Conservation (phyloP, 1,284 basidiomycete species). For the Anthracocystis panici-leucophaei region DNA sequence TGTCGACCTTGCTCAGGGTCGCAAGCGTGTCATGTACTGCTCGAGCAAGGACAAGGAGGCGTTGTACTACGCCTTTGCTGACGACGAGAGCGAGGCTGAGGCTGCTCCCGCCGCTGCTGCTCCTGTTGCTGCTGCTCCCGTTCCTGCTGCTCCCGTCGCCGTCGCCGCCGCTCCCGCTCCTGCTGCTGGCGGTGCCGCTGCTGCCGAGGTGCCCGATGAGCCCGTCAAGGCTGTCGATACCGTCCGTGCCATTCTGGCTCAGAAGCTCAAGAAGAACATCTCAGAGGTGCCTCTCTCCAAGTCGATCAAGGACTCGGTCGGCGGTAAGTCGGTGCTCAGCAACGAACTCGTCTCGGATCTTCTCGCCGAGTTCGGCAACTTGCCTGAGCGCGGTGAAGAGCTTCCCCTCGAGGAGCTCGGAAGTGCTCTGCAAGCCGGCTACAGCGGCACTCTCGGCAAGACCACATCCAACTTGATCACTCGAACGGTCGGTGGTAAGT, state of each 20-base stretch:
- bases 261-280: constrained; percentile 96
- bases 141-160: constrained; percentile 71
- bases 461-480: constrained; percentile 92
- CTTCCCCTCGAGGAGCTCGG: constrained; percentile 90
- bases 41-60: constrained; percentile 95
- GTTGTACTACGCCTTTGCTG: constrained; percentile 97
- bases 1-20: constrained; percentile 85
- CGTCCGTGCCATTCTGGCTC: constrained; percentile 88
- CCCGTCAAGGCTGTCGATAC: constrained; percentile 93
- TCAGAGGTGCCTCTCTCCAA: constrained; percentile 91
- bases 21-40: constrained; percentile 85
- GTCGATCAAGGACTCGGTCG: constrained; percentile 97
- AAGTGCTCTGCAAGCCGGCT: constrained; percentile 83
- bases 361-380: constrained; percentile 73
- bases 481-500: constrained; percentile 91
- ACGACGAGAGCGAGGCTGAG: constrained; percentile 74
- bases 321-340: constrained; percentile 96
- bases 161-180: constrained; percentile 73
- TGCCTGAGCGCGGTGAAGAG: constrained; percentile 96
- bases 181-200: constrained; percentile 73
- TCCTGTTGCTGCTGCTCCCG: constrained; percentile 66
- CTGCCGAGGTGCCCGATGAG: constrained; percentile 82
- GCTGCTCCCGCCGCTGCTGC: constrained; percentile 72
- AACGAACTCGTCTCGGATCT: constrained; percentile 94
- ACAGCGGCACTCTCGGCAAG: constrained; percentile 89